Base-by-base conservation (phyloP, 2,329 filamentous ascomycete species). In the Penicillium sp. region DNA sequence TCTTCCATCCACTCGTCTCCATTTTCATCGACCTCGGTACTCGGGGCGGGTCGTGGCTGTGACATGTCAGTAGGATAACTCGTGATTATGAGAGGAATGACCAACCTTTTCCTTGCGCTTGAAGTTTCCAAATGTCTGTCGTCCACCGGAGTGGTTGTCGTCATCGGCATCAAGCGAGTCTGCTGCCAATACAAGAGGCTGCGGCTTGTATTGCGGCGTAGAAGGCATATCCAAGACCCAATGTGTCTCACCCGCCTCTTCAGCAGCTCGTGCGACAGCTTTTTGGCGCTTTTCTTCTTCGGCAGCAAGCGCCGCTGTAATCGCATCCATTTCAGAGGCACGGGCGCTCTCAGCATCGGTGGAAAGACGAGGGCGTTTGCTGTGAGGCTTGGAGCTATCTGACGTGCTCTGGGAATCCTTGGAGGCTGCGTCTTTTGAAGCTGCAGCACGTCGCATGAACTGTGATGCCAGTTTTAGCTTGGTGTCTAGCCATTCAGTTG, bases 391-490 rank as follows among this genome's bases (percentile, higher is more conserved):
- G 31, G n/a, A 36, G 18, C 62, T 53, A 14, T 82, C 75, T 53
- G 85, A 42, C 41, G 45, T 39, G n/a, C 29, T 48, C 27, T 39
- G 49, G 5, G 27, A 27, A 5, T 36, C 34, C 34, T 36, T 36
- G 34, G 34, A n/a, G 34, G 34, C 34, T 4, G 34, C 34, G 57
- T 74, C 69, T 5, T 75, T 77, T 22, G 87, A 83, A 46, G 87
- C 85, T 46, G 86, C 88, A 58, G 89, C 89, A 66, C 92, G 85
- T 79, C 96, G 92, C 92, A 97, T 97, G 71, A 97, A 97, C 79
- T 86, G 64, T 34, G 32, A 47, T 24, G 21, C 24, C 22, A 43
- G 21, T 44, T 48, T 27, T 51, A 41, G 31, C 39, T 40, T 13
- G 13, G 44, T 42, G 41, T 21, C n/a, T 34, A 18, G n/a, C 13